phyloP scores from a whole-genome alignment of 148 eudicot species.

The Pouteria glomerata region DNA sequence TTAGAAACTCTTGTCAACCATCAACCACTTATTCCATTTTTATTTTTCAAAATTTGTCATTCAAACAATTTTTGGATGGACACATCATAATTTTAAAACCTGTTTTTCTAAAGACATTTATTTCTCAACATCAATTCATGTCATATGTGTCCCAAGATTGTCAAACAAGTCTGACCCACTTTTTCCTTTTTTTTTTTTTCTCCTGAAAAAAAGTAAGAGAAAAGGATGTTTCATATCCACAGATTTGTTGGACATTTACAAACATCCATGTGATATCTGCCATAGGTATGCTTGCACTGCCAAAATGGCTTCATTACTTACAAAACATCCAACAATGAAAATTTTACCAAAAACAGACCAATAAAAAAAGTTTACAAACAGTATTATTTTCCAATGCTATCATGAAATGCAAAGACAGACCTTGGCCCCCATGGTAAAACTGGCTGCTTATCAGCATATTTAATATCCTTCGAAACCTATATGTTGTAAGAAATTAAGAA shows the following conservation, averaged over 20 bases:
- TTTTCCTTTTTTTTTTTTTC: not conserved
- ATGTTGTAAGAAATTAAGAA: slow-evolving; percentile 6
- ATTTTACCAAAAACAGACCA: not conserved
- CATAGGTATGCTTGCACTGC: not conserved
- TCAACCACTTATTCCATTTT: not conserved
- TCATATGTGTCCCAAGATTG: not conserved
- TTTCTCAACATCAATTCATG: not conserved
- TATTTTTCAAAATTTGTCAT: not conserved
- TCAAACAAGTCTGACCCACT: not conserved
- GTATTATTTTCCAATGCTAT: not conserved
- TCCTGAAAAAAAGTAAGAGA: not conserved
- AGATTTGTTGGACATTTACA: not conserved
- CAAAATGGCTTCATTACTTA: not conserved
- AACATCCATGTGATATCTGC: not conserved
- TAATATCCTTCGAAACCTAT: slow-evolving; percentile 87
- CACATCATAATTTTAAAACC: too few relatives aligned
- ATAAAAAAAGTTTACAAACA: not conserved
- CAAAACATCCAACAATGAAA: not conserved
- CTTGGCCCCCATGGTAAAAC: slow-evolving; percentile 94
- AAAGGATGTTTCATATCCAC: not conserved
- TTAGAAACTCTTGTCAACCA: not conserved
- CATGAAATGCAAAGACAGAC: slow-evolving; percentile 26
- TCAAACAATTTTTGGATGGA: not conserved
- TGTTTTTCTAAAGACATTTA: not conserved
- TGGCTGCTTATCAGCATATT: slow-evolving; percentile 86